Evolutionary conservation across 352 stramenopile species (phyloP), one percentile per base, ranked within the genome.

Genomic region (Phytophthora pisi): DNA sequence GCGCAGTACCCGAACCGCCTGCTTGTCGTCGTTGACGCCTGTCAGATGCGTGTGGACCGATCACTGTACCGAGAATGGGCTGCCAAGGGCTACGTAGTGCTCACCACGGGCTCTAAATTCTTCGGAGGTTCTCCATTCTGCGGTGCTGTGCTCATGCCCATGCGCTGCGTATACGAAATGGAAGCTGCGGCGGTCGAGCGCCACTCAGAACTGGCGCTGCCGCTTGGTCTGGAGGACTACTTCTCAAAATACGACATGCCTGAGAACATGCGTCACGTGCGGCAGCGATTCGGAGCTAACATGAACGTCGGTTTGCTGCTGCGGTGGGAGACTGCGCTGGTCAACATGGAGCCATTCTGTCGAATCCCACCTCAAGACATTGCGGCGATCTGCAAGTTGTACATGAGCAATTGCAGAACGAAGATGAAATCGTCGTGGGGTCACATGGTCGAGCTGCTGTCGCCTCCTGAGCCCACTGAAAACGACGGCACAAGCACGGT

Each of bases 61-160:
- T 69, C 62, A 6, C 57, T 83, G 15, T 89, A 95, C 60, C 75
- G 77, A 54, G 75, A 89, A 66, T 96, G 93, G 65, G 60, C 66
- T 2, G 50, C 62, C 18, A 84, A 81, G 18, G 85, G 86, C 3
- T 96, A 88, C 50, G 57, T 96, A 3, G 87, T 86, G 31, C 75
- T 97, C 13, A 77, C 92, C 20, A 97, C 90, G 3, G 89, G 88
- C 28, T 96, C 88, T 49, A 97, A 97, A 71, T 97, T 96, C 66
- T 97, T 93, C 53, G 88, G 78, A 15, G 90, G 88, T 6, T 88
- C 86, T 0, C 90, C 90, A 3, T 97, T 97, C 65, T 95, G 88
- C 50, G 90, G 90, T 56, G 86, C 84, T 3, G 83, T 96, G 50
- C 60, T 96, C n/a, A 68, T 96, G 62, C 88, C 90, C 0, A 88